Evolutionary conservation across 768 basidiomycete species (phyloP), one percentile per base, ranked within the genome.

Genomic region (Suillus hirtellus): DNA sequence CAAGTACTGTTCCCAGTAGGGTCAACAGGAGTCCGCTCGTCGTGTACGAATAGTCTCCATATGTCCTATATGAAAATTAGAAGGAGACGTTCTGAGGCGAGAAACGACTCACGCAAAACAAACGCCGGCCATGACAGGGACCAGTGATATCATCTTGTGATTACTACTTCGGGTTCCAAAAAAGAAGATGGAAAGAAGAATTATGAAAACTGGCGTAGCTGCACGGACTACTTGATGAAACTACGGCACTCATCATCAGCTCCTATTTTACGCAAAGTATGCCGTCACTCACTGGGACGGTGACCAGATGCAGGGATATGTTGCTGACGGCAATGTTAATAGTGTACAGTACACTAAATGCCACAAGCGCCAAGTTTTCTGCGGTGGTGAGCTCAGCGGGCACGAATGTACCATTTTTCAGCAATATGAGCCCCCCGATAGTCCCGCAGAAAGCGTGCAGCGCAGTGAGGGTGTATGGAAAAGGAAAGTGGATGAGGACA

Each of bases 171-270:
- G 80, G 9, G 83, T 79, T 55, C 86, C 82, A 40, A 93, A 84
- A 43, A 99, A 72, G n/a, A 88, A 64, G 60, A 82, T 79, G 0
- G 95, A 88, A 60, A 98, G 83, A 43, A 88, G 59, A 68, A 97
- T 89, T 27, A 93, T 96, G 79, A 99, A 98, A 59, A 99, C 83
- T 0, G 97, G 96, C 0, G 96, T 91, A 21, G 92, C 86, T 5
- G 95, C 93, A 35, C 97, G 90, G 43, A 99, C 89, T 61, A 99
- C 94, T 81, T 99, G 96, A 74, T 99, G 97, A 72, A 99, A 97
- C 95, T 97, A 65, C 0, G 46, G 19, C 52, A 60, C 63, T 21
- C 50, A 46, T n/a, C 1, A 8, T 7, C 2, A 12, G 11, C 9
- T 27, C 10, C 40, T 37, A 21, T 7, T 5, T 62, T 2, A 60